Evolutionary conservation across 176 grass and related monocot genomes (phyloP).

Genomic region (Ensete ventricosum): DNA sequence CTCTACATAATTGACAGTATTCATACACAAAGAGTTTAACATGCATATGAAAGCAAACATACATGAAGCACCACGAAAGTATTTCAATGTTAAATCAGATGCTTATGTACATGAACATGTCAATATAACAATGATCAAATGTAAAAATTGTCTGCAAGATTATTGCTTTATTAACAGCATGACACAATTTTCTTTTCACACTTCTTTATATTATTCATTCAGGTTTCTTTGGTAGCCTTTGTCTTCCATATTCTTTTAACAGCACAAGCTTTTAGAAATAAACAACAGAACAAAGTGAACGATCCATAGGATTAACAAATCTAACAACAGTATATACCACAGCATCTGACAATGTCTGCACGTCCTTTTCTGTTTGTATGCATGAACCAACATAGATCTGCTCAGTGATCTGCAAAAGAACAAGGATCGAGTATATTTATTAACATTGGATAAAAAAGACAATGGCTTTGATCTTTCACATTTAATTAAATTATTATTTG

Average conservation of each 20-base stretch:
- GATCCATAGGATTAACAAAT: not conserved
- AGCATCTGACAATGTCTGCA: slow-evolving; percentile 66
- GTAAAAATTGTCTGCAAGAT: not conserved
- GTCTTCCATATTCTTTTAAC: not conserved
- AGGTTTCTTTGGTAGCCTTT: not conserved
- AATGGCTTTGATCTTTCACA: not conserved
- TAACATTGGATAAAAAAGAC: not conserved
- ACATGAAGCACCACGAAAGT: not conserved
- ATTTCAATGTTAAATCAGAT: not conserved
- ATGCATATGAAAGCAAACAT: not conserved
- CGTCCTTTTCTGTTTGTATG: slow-evolving; percentile 89
- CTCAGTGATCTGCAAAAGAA: slow-evolving; percentile 66
- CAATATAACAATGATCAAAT: not conserved
- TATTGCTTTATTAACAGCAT: not conserved
- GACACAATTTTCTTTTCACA: not conserved
- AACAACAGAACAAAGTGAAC: not conserved
- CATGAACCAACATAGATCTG: slow-evolving; percentile 96
- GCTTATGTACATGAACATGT: not conserved
- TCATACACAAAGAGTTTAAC: no score
- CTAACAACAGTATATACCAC: slow-evolving; percentile 41
- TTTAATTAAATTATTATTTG: not conserved
- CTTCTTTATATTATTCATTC: not conserved
- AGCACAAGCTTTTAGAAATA: not conserved
- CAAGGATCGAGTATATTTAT: not conserved
- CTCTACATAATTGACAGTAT: no score